These are phyloP conservation scores for Eutrema yunnanense DNA, from an alignment of 345 rosid species.

Conservation along the genomic window DNA sequence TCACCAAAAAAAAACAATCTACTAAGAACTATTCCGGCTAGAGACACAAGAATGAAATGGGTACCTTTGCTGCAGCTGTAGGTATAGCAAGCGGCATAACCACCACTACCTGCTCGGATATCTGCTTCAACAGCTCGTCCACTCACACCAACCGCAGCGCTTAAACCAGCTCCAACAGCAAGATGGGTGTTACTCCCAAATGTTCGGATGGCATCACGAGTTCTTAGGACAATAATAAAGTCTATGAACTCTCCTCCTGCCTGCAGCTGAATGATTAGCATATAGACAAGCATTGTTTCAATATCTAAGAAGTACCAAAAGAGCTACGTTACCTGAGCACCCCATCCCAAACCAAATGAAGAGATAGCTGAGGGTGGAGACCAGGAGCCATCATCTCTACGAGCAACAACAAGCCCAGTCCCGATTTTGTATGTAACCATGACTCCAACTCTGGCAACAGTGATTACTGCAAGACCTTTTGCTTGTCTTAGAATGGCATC, in stretches of 20 bases:
- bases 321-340: slow-evolving; percentile 69
- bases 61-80: slow-evolving; percentile 99
- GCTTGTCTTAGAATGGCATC: slow-evolving; percentile 70
- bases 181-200: slow-evolving; percentile 81
- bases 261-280: slow-evolving; percentile 38
- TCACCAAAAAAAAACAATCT: background rate
- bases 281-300: background rate
- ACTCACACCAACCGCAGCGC: slow-evolving; percentile 76
- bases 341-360: slow-evolving; percentile 94
- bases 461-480: slow-evolving; percentile 87
- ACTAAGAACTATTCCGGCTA: background rate
- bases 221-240: slow-evolving; percentile 81
- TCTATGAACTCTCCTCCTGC: slow-evolving; percentile 98
- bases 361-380: slow-evolving; percentile 97
- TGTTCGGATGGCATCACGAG: slow-evolving; percentile 71
- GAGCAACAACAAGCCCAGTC: slow-evolving; percentile 85
- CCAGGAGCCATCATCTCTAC: slow-evolving; percentile 91
- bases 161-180: slow-evolving; percentile 89
- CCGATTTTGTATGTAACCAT: slow-evolving; percentile 91
- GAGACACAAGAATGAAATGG: background rate
- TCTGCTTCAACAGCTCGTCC: slow-evolving; percentile 91
- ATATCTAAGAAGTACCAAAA: background rate
- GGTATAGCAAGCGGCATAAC: slow-evolving; percentile 92
- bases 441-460: slow-evolving; percentile 77
- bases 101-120: slow-evolving; percentile 87